phyloP scores from a whole-genome alignment of 192 early-diverging fungal species.

The Podila verticillata region DNA sequence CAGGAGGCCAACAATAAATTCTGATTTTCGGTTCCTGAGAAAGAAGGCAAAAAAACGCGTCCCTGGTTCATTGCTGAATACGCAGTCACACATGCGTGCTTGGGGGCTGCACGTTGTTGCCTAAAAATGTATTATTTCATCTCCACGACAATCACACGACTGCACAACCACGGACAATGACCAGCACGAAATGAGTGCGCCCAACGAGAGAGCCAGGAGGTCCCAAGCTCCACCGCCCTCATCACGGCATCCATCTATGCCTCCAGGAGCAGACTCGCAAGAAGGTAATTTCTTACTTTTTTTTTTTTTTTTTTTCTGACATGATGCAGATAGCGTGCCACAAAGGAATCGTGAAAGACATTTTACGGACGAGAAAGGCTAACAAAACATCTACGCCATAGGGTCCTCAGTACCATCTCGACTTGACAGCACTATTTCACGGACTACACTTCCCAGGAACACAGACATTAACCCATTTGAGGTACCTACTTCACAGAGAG shows the following conservation, averaged over 20 bases:
- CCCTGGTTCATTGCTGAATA: neutral
- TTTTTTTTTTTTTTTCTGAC: too few species aligned
- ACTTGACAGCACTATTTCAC: too few species aligned
- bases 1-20: neutral
- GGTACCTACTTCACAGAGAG: too few species aligned
- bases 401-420: too few species aligned
- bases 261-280: neutral
- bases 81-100: neutral
- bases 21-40: neutral
- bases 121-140: neutral
- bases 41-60: neutral
- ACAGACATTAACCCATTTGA: too few species aligned
- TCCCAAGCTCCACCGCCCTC: slow-evolving; percentile 3
- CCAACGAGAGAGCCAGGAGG: slow-evolving; percentile 3
- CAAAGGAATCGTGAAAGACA: too few species aligned
- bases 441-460: too few species aligned
- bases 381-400: too few species aligned
- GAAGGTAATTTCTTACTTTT: neutral
- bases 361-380: too few species aligned
- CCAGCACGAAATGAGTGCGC: neutral
- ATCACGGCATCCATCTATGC: neutral
- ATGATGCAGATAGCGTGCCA: too few species aligned
- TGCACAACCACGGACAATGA: neutral
- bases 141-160: neutral
- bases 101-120: too few species aligned